phyloP scores from a whole-genome alignment of 495 filamentous ascomycete species.

The Aspergillus kassunensis region DNA sequence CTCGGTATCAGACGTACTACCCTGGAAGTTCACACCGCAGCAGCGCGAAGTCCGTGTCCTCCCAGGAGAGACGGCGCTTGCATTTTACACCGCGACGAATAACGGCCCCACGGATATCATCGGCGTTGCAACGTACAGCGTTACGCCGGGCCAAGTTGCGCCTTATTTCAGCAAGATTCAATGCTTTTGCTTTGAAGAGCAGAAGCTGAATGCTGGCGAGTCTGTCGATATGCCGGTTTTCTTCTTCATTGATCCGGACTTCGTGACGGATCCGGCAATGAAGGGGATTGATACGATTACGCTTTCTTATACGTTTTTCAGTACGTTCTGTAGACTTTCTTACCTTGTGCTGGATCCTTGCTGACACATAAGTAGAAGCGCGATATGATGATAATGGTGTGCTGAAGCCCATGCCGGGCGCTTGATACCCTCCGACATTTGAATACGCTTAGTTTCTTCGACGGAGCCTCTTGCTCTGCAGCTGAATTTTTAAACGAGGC shows the following conservation, averaged over 20 bases:
- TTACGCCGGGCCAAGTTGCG: conserved; percentile 91
- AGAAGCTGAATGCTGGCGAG: conserved; percentile 91
- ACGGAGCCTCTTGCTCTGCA: neutral
- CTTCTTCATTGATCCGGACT: conserved; percentile 97
- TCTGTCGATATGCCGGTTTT: conserved; percentile 99
- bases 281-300: conserved; percentile 90
- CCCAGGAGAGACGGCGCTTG: conserved; percentile 93
- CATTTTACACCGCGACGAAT: conserved; percentile 98
- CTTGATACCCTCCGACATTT: conserved; percentile 1
- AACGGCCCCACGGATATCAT: conserved; percentile 86
- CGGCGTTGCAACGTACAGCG: conserved; percentile 95
- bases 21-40: conserved; percentile 96
- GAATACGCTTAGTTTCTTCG: neutral
- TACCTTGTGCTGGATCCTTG: neutral
- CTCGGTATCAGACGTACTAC: conserved; percentile 88
- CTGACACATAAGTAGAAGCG: conserved; percentile 57
- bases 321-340: conserved; percentile 49
- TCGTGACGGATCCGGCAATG: conserved; percentile 89
- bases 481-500: neutral
- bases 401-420: conserved; percentile 37
- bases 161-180: conserved; percentile 99
- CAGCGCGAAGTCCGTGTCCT: conserved; percentile 94
- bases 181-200: conserved; percentile 98
- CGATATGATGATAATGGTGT: conserved; percentile 83
- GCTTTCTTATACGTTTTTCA: conserved; percentile 97